Evolutionary conservation across 2,329 filamentous ascomycete species (phyloP), one percentile per base, ranked within the genome.

Genomic region (Stagonosporopsis cucurbitacearum): DNA sequence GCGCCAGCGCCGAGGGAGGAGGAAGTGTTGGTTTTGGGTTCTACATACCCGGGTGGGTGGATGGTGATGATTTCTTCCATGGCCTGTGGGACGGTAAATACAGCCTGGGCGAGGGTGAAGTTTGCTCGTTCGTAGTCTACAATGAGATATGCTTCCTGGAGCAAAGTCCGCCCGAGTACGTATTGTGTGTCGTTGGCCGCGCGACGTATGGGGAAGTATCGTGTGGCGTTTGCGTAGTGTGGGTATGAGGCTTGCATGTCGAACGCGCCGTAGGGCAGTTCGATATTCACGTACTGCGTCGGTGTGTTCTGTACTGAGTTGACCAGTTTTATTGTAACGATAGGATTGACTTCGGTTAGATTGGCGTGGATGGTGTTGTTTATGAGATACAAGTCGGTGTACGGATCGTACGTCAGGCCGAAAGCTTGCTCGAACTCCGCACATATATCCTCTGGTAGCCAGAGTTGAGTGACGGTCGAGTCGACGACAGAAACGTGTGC

Each of bases 191-290:
- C 79, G 58, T 84, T 81, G 32, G 81, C 71, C 13, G 85, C 78
- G 53, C 83, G 83, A 60, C 84, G 82, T 40, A 91, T 79, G 3
- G 88, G 87, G 57, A 91, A 90, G 66, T 91, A 91, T 19, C 55
- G 83, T 3, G 85, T 88, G 35, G 86, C 82, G 62, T 87, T 87
- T 52, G 84, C 76, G 13, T 88, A 76, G 8, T 81, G 84, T 67
- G 79, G 68, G 82, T 85, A 78, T 2, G 80, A 78, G 17, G 76
- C 66, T 51, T 77, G 67, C 3, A 81, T 70, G 57, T 82, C 79
- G 61, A 82, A 82, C 4, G 80, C 78, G 8, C 74, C 74, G 60
- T 82, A 82, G 4, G 79, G 79, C 0, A 82, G 67, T 15, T 72
- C 68, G 30, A 82, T 80, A 28, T 78, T 73, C 2, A 78, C 75